Conservation (phyloP, 2,329 filamentous ascomycete genomes). For the Escovopsis weberi region DNA sequence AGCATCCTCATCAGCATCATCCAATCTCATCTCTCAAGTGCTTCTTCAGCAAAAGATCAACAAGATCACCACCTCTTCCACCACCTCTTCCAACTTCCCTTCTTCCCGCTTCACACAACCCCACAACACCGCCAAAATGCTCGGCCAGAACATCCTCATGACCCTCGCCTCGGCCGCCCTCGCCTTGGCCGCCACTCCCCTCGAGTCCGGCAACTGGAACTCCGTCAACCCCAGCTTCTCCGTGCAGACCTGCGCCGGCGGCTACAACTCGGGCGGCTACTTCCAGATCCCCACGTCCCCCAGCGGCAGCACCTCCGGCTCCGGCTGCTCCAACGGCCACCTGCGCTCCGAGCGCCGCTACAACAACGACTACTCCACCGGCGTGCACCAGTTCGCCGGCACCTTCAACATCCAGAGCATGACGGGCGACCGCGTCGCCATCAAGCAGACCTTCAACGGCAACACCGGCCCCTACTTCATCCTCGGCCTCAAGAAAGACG, state of each 20-base stretch:
- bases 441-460: slow-evolving; percentile 14
- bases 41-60: too few relatives aligned
- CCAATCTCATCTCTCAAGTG: too few relatives aligned
- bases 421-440: slow-evolving; percentile 9
- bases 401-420: slow-evolving; percentile 12
- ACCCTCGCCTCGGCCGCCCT: slow-evolving; percentile 4
- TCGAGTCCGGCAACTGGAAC: slow-evolving; percentile 9
- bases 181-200: slow-evolving; percentile 6
- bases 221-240: slow-evolving; percentile 2
- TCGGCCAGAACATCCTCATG: slow-evolving; percentile 5
- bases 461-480: slow-evolving; percentile 10
- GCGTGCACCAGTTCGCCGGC: slow-evolving; percentile 11
- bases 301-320: slow-evolving; percentile 8
- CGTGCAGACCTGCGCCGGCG: slow-evolving; percentile 8
- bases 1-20: too few relatives aligned
- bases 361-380: slow-evolving; percentile 9
- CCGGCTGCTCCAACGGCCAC: slow-evolving; percentile 11
- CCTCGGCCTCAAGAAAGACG: slow-evolving; percentile 8
- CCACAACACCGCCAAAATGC: slow-evolving; percentile 1
- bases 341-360: slow-evolving; percentile 11
- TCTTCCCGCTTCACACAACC: too few relatives aligned
- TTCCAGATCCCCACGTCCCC: slow-evolving; percentile 8
- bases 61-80: too few relatives aligned
- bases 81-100: too few relatives aligned
- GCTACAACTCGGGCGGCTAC: slow-evolving; percentile 7